Evolutionary conservation across 352 stramenopile species (phyloP).

Genomic region (Phytophthora ramorum): DNA sequence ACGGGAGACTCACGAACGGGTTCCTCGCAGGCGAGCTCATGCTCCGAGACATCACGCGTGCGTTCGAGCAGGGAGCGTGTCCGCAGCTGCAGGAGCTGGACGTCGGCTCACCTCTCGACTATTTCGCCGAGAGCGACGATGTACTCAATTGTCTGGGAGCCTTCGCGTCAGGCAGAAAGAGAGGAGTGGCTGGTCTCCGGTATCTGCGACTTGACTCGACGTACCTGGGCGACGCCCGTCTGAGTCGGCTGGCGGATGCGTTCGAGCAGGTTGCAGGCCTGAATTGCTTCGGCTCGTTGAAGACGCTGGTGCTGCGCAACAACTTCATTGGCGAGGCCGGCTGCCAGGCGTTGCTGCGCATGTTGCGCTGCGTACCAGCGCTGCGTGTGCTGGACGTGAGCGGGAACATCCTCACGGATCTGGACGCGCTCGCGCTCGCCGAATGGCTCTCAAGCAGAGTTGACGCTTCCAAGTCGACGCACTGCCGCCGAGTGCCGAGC

Average conservation of each 20-base stretch:
- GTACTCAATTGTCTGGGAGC: constrained; percentile 49
- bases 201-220: constrained; percentile 61
- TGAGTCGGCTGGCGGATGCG: constrained; percentile 44
- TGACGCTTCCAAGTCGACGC: constrained; percentile 6
- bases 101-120: constrained; percentile 59
- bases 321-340: constrained; percentile 71
- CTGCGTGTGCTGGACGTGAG: constrained; percentile 49
- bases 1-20: constrained; percentile 10
- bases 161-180: constrained; percentile 29
- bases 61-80: constrained; percentile 42
- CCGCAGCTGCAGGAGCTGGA: constrained; percentile 43
- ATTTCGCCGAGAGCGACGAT: constrained; percentile 59
- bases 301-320: constrained; percentile 50
- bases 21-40: constrained; percentile 25
- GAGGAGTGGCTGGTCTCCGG: constrained; percentile 16
- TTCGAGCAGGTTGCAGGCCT: constrained; percentile 21
- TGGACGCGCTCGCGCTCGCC: constrained; percentile 43
- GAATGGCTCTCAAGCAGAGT: constrained; percentile 24
- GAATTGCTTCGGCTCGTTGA: constrained; percentile 44
- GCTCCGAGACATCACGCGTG: constrained; percentile 29
- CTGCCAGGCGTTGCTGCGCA: constrained; percentile 38
- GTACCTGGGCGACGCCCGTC: constrained; percentile 53
- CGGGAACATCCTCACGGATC: constrained; percentile 68
- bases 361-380: constrained; percentile 29
- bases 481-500: not conserved